Evolutionary conservation across 2,329 filamentous ascomycete genomes (phyloP).

Genomic region (Cytospora piceicola): DNA sequence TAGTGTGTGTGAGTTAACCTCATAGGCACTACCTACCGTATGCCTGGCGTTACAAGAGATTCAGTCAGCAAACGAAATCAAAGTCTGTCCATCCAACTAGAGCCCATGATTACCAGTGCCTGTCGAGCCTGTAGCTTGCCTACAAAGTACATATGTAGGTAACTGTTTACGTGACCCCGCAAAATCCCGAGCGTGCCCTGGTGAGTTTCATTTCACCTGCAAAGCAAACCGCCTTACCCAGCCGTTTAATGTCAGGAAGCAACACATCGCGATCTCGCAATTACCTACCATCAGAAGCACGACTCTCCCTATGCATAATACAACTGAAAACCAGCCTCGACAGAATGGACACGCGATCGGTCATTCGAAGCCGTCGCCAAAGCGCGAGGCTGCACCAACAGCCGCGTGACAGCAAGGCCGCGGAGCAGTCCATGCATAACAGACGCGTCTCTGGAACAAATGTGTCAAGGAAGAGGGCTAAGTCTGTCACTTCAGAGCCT

Average conservation of each 20-base stretch:
- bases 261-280: neutral
- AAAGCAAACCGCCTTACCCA: neutral
- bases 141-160: neutral
- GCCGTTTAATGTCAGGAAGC: neutral
- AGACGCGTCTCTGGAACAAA: neutral
- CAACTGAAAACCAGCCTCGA: neutral
- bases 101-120: too few relatives aligned
- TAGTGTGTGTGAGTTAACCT: neutral
- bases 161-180: neutral
- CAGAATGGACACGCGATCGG: slow-evolving; percentile 16
- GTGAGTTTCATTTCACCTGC: neutral
- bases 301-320: too few relatives aligned
- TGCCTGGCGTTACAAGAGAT: too few relatives aligned
- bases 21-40: neutral
- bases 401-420: neutral
- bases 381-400: slow-evolving; percentile 11
- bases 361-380: slow-evolving; percentile 10
- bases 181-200: neutral
- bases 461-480: neutral
- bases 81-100: too few relatives aligned
- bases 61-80: neutral
- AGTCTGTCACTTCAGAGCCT: neutral
- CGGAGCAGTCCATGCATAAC: neutral
- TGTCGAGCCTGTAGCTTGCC: too few relatives aligned
- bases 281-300: neutral